Evolutionary conservation across 1,284 basidiomycete species (phyloP).

Genomic region (Fomitopsis betulina): DNA sequence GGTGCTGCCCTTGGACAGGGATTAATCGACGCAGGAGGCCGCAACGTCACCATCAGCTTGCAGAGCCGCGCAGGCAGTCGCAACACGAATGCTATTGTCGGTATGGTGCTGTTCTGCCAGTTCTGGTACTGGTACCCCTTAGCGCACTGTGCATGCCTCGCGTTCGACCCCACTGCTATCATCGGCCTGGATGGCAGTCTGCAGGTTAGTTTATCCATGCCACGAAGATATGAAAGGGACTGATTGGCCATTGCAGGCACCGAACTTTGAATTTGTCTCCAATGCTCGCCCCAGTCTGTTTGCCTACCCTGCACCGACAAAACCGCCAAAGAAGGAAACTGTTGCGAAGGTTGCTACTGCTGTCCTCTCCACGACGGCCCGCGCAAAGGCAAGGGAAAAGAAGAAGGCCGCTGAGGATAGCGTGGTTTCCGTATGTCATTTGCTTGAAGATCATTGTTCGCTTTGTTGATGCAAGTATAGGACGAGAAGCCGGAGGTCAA

Average conservation of each 20-base stretch:
- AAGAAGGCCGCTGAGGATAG: constrained; percentile 74
- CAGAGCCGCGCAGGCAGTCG: constrained; percentile 87
- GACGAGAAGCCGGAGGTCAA: constrained; percentile 54
- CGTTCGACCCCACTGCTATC: constrained; percentile 91
- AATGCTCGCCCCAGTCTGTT: constrained; percentile 86
- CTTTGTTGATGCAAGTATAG: constrained; percentile 21
- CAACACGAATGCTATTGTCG: constrained; percentile 91
- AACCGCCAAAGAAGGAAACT: constrained; percentile 87
- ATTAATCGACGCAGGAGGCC: constrained; percentile 92
- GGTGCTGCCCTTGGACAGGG: constrained; percentile 94
- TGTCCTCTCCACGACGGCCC: constrained; percentile 92
- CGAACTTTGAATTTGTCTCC: constrained; percentile 86
- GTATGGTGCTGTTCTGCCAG: constrained; percentile 94
- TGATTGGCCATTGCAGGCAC: constrained; percentile 48
- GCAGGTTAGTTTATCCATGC: constrained; percentile 50
- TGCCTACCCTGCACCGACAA: constrained; percentile 81
- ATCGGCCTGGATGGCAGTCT: constrained; percentile 86
- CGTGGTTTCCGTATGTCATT: constrained; percentile 73
- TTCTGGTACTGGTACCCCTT: constrained; percentile 99
- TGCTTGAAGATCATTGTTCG: background rate
- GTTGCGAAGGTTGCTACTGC: constrained; percentile 89
- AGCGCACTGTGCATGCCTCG: constrained; percentile 88
- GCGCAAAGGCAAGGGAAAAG: constrained; percentile 89
- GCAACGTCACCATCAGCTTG: constrained; percentile 91
- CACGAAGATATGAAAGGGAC: too few relatives aligned